Conservation (phyloP, 176 grass and related monocot species). For the Triticum urartu region DNA sequence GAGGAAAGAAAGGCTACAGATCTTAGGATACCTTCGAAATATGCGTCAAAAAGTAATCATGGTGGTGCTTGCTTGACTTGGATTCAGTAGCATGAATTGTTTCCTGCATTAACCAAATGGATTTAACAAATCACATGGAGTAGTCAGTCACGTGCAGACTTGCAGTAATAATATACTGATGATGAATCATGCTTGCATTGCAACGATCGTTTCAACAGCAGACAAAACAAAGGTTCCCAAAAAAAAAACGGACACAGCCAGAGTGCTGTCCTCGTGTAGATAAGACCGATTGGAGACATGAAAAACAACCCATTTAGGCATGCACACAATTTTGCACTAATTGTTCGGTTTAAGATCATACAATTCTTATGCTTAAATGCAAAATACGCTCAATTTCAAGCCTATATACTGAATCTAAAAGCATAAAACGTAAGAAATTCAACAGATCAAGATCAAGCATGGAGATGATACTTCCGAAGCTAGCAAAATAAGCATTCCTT, state of each 20-base stretch:
- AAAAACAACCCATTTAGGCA: not conserved
- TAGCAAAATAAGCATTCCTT: not conserved
- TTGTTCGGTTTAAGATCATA: not conserved
- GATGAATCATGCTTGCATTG: not conserved
- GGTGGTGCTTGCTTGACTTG: conserved; percentile 59
- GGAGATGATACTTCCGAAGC: not conserved
- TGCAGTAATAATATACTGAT: not conserved
- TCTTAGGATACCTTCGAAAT: conserved; percentile 70
- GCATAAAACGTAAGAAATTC: not conserved
- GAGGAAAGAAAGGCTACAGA: not conserved
- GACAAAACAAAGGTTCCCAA: not conserved
- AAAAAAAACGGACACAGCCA: not conserved
- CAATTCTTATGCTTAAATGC: not conserved
- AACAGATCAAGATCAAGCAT: not conserved
- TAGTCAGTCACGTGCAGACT: not conserved
- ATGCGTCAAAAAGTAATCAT: conserved; percentile 87
- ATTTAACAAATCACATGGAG: not conserved
- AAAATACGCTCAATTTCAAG: not conserved
- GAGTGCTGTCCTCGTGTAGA: not conserved
- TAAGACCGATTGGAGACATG: not conserved
- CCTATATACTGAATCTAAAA: not conserved
- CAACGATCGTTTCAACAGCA: not conserved
- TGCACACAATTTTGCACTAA: not conserved
- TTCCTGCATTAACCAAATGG: conserved; percentile 51
- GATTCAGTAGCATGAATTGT: conserved; percentile 74